Evolutionary conservation across 192 early-diverging fungal species (phyloP).

Genomic region (Hyaloraphidium curvatum): DNA sequence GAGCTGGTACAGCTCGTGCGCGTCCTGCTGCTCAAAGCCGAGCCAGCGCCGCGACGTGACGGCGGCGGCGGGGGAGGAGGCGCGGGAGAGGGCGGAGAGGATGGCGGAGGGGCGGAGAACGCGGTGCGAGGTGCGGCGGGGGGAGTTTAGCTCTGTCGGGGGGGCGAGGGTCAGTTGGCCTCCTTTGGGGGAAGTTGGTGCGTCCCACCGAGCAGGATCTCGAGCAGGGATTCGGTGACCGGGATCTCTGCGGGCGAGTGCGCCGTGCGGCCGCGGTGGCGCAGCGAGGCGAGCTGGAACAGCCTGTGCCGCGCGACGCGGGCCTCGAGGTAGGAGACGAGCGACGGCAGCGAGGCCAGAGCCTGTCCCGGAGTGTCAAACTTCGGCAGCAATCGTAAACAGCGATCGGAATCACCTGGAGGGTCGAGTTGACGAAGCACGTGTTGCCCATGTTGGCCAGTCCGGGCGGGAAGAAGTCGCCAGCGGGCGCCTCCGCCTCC

Average conservation of each 20-base stretch:
- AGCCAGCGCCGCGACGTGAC: not conserved
- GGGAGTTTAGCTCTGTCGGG: too few species aligned
- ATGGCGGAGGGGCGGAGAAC: not conserved
- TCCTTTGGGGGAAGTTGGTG: too few species aligned
- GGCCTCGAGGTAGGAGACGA: not conserved
- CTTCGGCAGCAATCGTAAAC: not conserved
- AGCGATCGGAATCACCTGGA: not conserved
- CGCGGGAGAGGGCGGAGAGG: not conserved
- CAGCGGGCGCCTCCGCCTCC: too few species aligned
- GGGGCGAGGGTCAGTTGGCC: too few species aligned
- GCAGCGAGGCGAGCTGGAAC: not conserved
- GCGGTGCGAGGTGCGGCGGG: not conserved
- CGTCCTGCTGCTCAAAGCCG: not conserved
- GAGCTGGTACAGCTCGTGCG: constrained; percentile 1
- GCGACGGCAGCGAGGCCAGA: not conserved
- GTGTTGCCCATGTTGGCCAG: not conserved
- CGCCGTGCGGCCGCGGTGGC: not conserved
- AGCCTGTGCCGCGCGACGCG: not conserved
- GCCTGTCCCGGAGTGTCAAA: not conserved
- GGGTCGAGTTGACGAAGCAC: not conserved
- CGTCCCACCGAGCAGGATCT: too few species aligned
- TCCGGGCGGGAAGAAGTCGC: not conserved
- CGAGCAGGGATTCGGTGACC: too few species aligned
- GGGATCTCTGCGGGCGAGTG: too few species aligned
- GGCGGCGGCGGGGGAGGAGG: not conserved